These are phyloP conservation scores for Tuber brumale DNA, from an alignment of 495 filamentous ascomycete species.

Conservation along the genomic window DNA sequence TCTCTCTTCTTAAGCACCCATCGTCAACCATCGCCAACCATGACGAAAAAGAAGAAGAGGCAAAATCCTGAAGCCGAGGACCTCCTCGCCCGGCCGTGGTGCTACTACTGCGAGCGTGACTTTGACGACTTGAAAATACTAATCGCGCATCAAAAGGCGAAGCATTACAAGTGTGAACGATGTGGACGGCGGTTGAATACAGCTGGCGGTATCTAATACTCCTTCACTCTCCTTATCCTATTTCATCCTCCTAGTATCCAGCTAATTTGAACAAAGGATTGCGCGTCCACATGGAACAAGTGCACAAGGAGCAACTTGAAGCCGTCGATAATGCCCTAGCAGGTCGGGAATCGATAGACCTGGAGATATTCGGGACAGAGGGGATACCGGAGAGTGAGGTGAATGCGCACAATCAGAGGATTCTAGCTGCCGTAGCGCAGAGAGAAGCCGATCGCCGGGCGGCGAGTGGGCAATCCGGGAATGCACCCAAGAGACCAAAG, in stretches of 20 bases:
- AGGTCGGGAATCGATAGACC: conserved; percentile 71
- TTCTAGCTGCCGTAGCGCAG: conserved; percentile 73
- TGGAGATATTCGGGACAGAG: conserved; percentile 98
- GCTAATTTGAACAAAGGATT: conserved; percentile 55
- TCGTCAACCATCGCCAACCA: conserved; percentile 16
- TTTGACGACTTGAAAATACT: conserved; percentile 96
- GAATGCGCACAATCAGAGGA: conserved; percentile 72
- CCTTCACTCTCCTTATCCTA: conserved; percentile 8
- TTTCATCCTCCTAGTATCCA: conserved; percentile 27
- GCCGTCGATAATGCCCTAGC: conserved; percentile 85
- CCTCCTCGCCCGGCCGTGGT: conserved; percentile 82
- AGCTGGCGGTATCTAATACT: conserved; percentile 66
- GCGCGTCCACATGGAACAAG: conserved; percentile 93
- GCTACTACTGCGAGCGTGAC: conserved; percentile 98
- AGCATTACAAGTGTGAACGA: conserved; percentile 94
- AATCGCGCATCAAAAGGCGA: conserved; percentile 93
- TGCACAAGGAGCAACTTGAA: conserved; percentile 85
- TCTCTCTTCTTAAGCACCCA: not conserved
- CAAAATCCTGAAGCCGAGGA: conserved; percentile 79
- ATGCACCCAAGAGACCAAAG: conserved; percentile 75
- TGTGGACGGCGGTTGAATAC: conserved; percentile 86
- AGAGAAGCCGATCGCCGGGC: conserved; percentile 75
- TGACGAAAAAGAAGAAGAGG: conserved; percentile 82
- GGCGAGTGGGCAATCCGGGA: conserved; percentile 71
- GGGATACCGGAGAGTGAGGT: conserved; percentile 84